Evolutionary conservation across 2,329 filamentous ascomycete species (phyloP).

Genomic region (Chaetomiaceae sp.): DNA sequence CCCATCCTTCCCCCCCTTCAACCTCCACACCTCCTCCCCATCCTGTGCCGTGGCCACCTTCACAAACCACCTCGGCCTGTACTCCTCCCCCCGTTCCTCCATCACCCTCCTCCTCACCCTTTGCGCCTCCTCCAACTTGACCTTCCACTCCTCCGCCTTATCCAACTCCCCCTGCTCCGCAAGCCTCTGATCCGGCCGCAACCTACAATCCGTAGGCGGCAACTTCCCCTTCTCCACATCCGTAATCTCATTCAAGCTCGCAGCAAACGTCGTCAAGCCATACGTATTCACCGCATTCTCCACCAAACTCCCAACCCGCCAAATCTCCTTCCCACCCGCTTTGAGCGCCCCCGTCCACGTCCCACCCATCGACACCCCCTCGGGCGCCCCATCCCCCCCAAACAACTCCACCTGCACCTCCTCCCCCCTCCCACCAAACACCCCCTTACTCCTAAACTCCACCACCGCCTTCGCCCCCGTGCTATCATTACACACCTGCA

Average conservation of each 20-base stretch:
- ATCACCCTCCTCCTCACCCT: constrained; percentile 66
- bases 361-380: constrained; percentile 66
- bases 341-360: constrained; percentile 76
- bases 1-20: constrained; percentile 76
- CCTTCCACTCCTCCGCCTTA: constrained; percentile 77
- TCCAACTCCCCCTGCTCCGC: constrained; percentile 80
- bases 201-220: constrained; percentile 74
- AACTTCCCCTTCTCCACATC: constrained; percentile 68
- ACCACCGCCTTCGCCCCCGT: constrained; percentile 79
- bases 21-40: constrained; percentile 66
- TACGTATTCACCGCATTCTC: constrained; percentile 76
- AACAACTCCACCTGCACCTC: constrained; percentile 77
- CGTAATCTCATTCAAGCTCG: constrained; percentile 82
- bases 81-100: constrained; percentile 68
- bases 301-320: constrained; percentile 74
- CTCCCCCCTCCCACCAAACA: constrained; percentile 93
- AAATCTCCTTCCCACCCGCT: constrained; percentile 63
- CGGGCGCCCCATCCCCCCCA: constrained; percentile 59
- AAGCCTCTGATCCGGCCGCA: constrained; percentile 83
- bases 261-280: constrained; percentile 83
- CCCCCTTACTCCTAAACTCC: constrained; percentile 90
- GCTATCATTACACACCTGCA: constrained; percentile 80
- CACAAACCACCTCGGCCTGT: constrained; percentile 81
- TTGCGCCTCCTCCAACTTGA: constrained; percentile 80
- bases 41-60: constrained; percentile 57